Percentiles rank a stretch among this genome's conserved stretches.
These are phyloP conservation scores for Coniochaeta hoffmannii DNA, from an alignment of 2,329 filamentous ascomycete genomes.

Conservation along the genomic window DNA sequence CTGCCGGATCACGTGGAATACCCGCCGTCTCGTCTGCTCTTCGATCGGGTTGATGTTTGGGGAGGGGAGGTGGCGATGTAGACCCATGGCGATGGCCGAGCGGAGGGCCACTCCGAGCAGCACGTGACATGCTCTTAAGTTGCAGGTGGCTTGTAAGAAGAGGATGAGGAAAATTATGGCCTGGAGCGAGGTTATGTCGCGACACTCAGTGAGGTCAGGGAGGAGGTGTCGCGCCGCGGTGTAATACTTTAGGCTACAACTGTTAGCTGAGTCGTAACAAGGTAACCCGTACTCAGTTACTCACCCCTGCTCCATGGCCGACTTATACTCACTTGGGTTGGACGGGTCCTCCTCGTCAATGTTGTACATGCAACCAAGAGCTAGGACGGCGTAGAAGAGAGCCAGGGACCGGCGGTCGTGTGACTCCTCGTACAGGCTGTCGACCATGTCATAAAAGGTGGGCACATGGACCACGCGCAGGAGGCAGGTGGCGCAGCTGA, in stretches of 20 bases:
- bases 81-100: slow-evolving; percentile 60
- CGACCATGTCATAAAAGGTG: slow-evolving; percentile 68
- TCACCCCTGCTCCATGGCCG: slow-evolving; percentile 50
- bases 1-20: slow-evolving; percentile 57
- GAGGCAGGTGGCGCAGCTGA: slow-evolving; percentile 50
- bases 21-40: slow-evolving; percentile 48
- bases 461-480: slow-evolving; percentile 73
- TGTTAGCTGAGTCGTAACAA: too few relatives aligned
- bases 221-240: slow-evolving; percentile 55
- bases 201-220: slow-evolving; percentile 52
- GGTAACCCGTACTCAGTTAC: too few relatives aligned
- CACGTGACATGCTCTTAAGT: slow-evolving; percentile 65
- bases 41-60: slow-evolving; percentile 51
- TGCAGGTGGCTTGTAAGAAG: slow-evolving; percentile 67
- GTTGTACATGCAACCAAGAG: slow-evolving; percentile 66
- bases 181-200: slow-evolving; percentile 62
- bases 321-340: slow-evolving; percentile 37
- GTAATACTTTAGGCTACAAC: slow-evolving; percentile 61
- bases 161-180: slow-evolving; percentile 67
- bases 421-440: slow-evolving; percentile 67
- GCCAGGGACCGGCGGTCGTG: slow-evolving; percentile 61
- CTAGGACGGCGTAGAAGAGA: slow-evolving; percentile 62
- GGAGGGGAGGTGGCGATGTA: slow-evolving; percentile 60
- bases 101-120: slow-evolving; percentile 67
- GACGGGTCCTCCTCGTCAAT: slow-evolving; percentile 47